Evolutionary conservation across 805 yeast genomes (phyloP).

Genomic region (Ogataea philodendri): DNA sequence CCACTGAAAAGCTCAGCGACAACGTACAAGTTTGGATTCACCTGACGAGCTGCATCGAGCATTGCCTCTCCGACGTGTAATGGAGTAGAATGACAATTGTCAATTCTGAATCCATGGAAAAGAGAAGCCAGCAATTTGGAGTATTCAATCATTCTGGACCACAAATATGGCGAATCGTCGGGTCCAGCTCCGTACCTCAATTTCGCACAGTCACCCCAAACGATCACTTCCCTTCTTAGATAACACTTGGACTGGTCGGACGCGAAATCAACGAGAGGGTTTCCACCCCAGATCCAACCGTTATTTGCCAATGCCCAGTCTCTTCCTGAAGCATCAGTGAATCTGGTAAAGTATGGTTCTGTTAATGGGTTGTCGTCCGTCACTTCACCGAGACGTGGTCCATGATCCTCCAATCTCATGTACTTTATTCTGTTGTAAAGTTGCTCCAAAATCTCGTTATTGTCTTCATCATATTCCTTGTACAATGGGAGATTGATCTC

Average conservation of each 20-base stretch:
- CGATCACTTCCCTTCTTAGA: slow-evolving; percentile 85
- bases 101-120: slow-evolving; percentile 88
- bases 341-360: slow-evolving; percentile 85
- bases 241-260: slow-evolving; percentile 76
- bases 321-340: slow-evolving; percentile 51
- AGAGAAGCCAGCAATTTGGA: slow-evolving; percentile 65
- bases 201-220: slow-evolving; percentile 98
- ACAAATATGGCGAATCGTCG: slow-evolving; percentile 82
- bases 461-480: slow-evolving; percentile 71
- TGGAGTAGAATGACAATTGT: slow-evolving; percentile 96
- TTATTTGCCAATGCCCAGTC: slow-evolving; percentile 82
- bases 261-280: slow-evolving; percentile 92
- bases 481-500: slow-evolving; percentile 76
- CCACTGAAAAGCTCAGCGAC: slow-evolving; percentile 96
- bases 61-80: slow-evolving; percentile 88
- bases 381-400: slow-evolving; percentile 75
- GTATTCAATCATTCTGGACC: slow-evolving; percentile 85
- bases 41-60: slow-evolving; percentile 81
- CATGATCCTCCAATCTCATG: slow-evolving; percentile 72
- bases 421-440: slow-evolving; percentile 74
- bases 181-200: slow-evolving; percentile 77
- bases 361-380: slow-evolving; percentile 59
- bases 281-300: slow-evolving; percentile 99
- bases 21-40: slow-evolving; percentile 82
- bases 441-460: slow-evolving; percentile 61